Evolutionary conservation across 192 early-diverging fungal species (phyloP).

Genomic region (Funneliformis geosporum): DNA sequence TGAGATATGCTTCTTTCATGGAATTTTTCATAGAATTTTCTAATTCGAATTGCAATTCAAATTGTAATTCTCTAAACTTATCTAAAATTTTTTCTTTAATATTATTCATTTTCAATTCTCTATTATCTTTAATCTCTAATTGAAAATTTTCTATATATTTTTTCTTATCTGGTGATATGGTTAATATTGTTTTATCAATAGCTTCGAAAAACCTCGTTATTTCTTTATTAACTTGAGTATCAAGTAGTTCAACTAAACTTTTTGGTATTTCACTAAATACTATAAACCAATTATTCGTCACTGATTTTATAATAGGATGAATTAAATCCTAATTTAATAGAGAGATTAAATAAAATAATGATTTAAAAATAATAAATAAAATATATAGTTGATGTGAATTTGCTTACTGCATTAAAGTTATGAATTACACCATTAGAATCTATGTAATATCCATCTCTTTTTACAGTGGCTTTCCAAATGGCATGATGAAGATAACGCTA

Average conservation of each 20-base stretch:
- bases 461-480: background rate
- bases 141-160: background rate
- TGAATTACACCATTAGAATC: background rate
- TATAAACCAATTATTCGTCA: background rate
- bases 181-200: background rate
- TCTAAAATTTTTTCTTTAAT: background rate
- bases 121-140: background rate
- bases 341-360: background rate
- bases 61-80: background rate
- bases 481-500: background rate
- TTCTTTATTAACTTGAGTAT: background rate
- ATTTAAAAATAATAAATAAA: background rate
- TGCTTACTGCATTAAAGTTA: background rate
- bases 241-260: background rate
- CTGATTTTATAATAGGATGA: background rate
- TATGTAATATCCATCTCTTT: background rate
- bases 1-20: background rate
- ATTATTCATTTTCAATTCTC: background rate
- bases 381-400: background rate
- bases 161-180: background rate
- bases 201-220: background rate
- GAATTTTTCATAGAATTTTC: background rate
- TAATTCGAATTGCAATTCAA: background rate
- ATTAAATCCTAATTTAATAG: background rate
- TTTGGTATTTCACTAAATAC: background rate